These are phyloP conservation scores for Podila epigama DNA, from an alignment of 192 early-diverging fungal genomes.

Conservation along the genomic window DNA sequence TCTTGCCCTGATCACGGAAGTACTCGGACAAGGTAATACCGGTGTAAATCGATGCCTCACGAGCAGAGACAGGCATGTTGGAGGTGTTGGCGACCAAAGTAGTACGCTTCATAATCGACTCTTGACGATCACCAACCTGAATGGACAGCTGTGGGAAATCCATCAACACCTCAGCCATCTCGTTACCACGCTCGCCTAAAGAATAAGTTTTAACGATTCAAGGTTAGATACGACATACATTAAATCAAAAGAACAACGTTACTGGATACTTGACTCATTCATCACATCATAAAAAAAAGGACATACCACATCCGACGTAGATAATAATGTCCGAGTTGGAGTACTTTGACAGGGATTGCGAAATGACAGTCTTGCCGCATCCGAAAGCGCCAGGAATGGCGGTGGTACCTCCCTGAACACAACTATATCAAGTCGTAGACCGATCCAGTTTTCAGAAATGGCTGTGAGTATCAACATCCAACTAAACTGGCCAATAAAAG, in stretches of 20 bases:
- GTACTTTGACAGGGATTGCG: slow-evolving; percentile 98
- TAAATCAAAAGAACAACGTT: neutral
- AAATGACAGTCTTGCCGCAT: slow-evolving; percentile 99
- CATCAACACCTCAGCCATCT: slow-evolving; percentile 99
- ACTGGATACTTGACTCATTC: neutral
- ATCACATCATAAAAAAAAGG: slow-evolving; percentile 61
- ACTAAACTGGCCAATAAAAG: neutral
- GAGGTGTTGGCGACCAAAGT: slow-evolving; percentile 99
- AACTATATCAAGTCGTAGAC: slow-evolving; percentile 54
- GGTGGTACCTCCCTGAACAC: slow-evolving; percentile 99
- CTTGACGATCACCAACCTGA: slow-evolving; percentile 92
- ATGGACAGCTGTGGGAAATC: slow-evolving; percentile 96
- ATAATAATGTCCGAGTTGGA: slow-evolving; percentile 99
- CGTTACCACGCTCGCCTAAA: slow-evolving; percentile 97
- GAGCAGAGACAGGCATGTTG: slow-evolving; percentile 99
- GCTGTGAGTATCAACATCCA: slow-evolving; percentile 1
- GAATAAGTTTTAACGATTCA: slow-evolving; percentile 2
- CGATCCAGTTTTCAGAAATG: too few species aligned
- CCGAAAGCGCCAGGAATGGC: slow-evolving; percentile 99
- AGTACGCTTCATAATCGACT: slow-evolving; percentile 99
- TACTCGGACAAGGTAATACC: slow-evolving; percentile 99
- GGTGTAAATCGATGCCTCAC: slow-evolving; percentile 99
- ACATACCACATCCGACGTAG: slow-evolving; percentile 89
- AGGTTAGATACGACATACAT: neutral
- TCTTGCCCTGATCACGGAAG: slow-evolving; percentile 99